Conservation (phyloP, 179 eudicot species). For the Beta macrorhiza region DNA sequence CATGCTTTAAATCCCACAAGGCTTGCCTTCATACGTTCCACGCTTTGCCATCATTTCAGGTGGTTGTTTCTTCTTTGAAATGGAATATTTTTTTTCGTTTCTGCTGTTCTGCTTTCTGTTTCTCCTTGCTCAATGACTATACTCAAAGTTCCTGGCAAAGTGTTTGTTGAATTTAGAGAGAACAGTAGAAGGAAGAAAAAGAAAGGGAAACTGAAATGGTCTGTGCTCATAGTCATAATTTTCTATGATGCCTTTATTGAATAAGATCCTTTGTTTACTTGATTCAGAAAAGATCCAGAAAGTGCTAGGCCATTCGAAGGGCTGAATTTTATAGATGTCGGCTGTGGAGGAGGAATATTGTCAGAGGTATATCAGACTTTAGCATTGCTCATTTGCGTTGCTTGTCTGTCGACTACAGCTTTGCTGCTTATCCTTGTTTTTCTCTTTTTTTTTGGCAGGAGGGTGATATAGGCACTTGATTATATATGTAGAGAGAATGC, state of each 20-base stretch:
- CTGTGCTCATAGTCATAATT: neutral
- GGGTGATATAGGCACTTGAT: neutral
- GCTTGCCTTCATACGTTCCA: slow-evolving; percentile 75
- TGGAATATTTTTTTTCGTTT: neutral
- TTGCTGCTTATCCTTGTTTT: neutral
- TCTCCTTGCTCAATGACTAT: neutral
- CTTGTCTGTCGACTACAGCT: neutral
- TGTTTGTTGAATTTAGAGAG: neutral
- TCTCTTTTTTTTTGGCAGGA: neutral
- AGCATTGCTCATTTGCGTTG: neutral
- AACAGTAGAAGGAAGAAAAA: neutral
- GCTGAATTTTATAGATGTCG: slow-evolving; percentile 80
- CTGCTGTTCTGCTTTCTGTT: neutral
- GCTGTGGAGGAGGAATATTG: slow-evolving; percentile 95
- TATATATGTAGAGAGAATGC: neutral
- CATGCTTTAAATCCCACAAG: slow-evolving; percentile 91
- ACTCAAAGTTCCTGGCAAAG: neutral
- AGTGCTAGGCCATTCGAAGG: slow-evolving; percentile 89
- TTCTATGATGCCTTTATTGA: slow-evolving; percentile 4
- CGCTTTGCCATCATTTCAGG: slow-evolving; percentile 94
- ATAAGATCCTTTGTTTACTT: slow-evolving; percentile 20
- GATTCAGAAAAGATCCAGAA: slow-evolving; percentile 72
- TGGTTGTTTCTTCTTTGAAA: slow-evolving; percentile 23
- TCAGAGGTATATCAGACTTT: slow-evolving; percentile 61
- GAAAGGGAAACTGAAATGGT: neutral